Conservation (phyloP, 306 rosid species). For the Arachis hypogaea region DNA sequence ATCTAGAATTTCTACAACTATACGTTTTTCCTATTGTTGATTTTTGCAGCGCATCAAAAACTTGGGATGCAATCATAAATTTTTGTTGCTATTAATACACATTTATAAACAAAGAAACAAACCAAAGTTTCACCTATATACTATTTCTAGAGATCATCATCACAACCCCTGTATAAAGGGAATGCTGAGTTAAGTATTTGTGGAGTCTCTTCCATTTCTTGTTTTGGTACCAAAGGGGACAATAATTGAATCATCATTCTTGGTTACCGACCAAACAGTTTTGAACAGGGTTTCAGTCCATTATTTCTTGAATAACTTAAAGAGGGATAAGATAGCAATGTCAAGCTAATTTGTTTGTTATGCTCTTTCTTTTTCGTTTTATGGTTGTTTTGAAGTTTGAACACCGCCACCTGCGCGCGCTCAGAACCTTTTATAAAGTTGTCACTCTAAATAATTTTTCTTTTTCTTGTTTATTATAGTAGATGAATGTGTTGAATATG, state of each 20-base stretch:
- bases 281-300: not conserved
- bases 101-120: not conserved
- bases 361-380: not conserved
- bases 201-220: not conserved
- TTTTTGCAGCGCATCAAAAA: not conserved
- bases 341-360: not conserved
- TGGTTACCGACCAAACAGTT: not conserved
- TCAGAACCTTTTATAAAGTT: not conserved
- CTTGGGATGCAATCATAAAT: not conserved
- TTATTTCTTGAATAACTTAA: not conserved
- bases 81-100: not conserved
- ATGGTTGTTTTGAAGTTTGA: not conserved
- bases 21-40: not conserved
- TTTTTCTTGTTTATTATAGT: not conserved
- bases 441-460: not conserved
- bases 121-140: not conserved
- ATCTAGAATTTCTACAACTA: constrained; percentile 3
- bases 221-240: not conserved
- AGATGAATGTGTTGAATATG: not conserved
- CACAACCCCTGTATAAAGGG: not conserved
- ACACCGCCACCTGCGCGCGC: no score
- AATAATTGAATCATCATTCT: not conserved
- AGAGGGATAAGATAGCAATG: not conserved
- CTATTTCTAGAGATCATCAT: not conserved
- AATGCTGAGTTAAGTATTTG: not conserved